A percentile compares a stretch with the other conserved stretches of the same genome.
phyloP scores from a whole-genome alignment of 129 eudicot genomes.

The Escallonia herrerae region DNA sequence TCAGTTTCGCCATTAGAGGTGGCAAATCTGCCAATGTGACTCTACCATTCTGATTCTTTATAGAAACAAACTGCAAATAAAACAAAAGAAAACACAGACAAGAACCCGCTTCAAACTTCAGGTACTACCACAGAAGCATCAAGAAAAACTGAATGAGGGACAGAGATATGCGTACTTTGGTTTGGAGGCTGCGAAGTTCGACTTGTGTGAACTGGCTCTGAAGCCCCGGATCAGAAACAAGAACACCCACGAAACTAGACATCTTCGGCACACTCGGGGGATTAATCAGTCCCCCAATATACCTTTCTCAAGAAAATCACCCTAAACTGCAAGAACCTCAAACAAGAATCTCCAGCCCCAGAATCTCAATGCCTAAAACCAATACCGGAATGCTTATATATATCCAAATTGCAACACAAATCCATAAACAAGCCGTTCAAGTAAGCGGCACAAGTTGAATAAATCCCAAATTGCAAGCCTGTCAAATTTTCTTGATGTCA shows the following conservation, averaged over 20 bases:
- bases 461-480: neutral
- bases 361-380: neutral
- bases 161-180: slow-evolving; percentile 34
- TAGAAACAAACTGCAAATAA: slow-evolving; percentile 43
- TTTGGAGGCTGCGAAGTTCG: slow-evolving; percentile 72
- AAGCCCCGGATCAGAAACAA: slow-evolving; percentile 89
- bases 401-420: neutral
- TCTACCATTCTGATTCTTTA: slow-evolving; percentile 49
- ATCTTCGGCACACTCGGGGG: slow-evolving; percentile 24
- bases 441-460: neutral
- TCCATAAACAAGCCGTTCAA: neutral
- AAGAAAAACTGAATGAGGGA: neutral
- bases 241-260: slow-evolving; percentile 84
- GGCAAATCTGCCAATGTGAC: slow-evolving; percentile 62
- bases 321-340: neutral
- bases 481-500: neutral
- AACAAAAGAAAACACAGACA: slow-evolving; percentile 5
- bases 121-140: neutral
- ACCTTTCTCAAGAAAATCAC: neutral
- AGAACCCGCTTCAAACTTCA: neutral
- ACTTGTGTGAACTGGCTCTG: slow-evolving; percentile 95
- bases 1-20: slow-evolving; percentile 51
- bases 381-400: no score
- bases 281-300: slow-evolving; percentile 5
- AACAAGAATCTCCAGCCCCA: neutral